Evolutionary conservation across 139 green algal genomes (phyloP).

Genomic region (Asterochloris erici): DNA sequence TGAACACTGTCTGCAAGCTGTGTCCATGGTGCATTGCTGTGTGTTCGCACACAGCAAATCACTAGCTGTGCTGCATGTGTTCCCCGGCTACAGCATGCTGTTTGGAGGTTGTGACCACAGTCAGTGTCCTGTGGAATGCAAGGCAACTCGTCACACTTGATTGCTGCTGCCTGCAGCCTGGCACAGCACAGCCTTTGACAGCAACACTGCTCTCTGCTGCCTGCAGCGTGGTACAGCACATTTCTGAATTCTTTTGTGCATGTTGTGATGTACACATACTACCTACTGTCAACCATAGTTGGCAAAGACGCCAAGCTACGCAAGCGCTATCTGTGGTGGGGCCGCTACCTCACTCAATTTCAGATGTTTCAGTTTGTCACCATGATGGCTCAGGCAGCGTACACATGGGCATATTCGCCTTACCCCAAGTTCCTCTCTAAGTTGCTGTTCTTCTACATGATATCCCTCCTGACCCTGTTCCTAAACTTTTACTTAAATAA

Average conservation of each 20-base stretch:
- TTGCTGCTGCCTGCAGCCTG: no score
- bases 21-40: no score
- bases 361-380: slow-evolving; percentile 48
- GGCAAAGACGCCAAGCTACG: slow-evolving; percentile 48
- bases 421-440: slow-evolving; percentile 47
- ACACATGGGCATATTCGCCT: slow-evolving; percentile 28
- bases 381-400: slow-evolving; percentile 46
- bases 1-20: no score
- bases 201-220: slow-evolving; percentile 1
- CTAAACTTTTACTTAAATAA: slow-evolving; percentile 55
- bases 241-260: slow-evolving; percentile 69
- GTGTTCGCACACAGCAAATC: no score
- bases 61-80: no score
- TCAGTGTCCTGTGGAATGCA: no score
- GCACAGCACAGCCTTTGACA: not conserved
- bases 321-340: slow-evolving; percentile 69
- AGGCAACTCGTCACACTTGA: no score
- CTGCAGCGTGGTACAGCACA: slow-evolving; percentile 56
- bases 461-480: slow-evolving; percentile 52
- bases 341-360: slow-evolving; percentile 61
- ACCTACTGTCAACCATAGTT: slow-evolving; percentile 51
- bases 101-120: no score
- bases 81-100: no score
- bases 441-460: slow-evolving; percentile 61
- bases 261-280: slow-evolving; percentile 75